Percentiles rank a stretch among this genome's conserved stretches.
Evolutionary conservation across 352 stramenopile genomes (phyloP).

Genomic region (Globisporangium middletonii): DNA sequence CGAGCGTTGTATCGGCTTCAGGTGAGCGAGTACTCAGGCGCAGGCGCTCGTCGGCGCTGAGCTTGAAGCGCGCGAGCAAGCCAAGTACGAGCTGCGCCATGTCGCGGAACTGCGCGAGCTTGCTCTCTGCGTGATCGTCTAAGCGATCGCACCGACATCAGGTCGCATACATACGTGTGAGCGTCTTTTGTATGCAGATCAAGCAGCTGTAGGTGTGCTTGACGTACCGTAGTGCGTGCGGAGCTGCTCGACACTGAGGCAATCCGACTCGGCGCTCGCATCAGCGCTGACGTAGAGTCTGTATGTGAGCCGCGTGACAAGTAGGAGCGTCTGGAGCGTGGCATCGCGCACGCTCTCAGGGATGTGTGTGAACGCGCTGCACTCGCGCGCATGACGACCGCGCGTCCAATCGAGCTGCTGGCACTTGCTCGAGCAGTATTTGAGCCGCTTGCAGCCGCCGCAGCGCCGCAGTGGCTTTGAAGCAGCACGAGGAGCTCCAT

Average conservation of each 20-base stretch:
- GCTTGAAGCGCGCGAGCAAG: conserved; percentile 43
- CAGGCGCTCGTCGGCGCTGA: conserved; percentile 6
- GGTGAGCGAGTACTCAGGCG: neutral
- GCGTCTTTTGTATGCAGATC: conserved; percentile 3
- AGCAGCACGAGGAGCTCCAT: too few species aligned
- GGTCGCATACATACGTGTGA: too few species aligned
- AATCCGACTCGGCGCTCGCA: neutral
- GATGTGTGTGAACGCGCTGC: conserved; percentile 34
- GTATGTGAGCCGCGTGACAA: conserved; percentile 38
- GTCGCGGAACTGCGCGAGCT: conserved; percentile 36
- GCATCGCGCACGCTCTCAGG: conserved; percentile 4
- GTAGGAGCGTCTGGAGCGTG: conserved; percentile 42
- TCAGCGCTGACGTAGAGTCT: conserved; percentile 21
- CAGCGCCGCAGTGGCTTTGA: conserved; percentile 27
- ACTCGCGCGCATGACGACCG: conserved; percentile 42
- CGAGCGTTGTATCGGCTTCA: conserved; percentile 17
- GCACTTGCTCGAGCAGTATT: conserved; percentile 64
- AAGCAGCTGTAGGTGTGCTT: too few species aligned
- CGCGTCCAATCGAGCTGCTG: conserved; percentile 52
- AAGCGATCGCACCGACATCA: too few species aligned
- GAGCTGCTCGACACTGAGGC: conserved; percentile 17
- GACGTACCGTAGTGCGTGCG: conserved; percentile 33
- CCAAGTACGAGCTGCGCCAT: conserved; percentile 60
- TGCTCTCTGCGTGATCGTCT: conserved; percentile 31
- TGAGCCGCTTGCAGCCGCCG: conserved; percentile 44